Evolutionary conservation across 257 asterid species (phyloP), one percentile per base, ranked within the genome.

Genomic region (Scutellaria galericulata): DNA sequence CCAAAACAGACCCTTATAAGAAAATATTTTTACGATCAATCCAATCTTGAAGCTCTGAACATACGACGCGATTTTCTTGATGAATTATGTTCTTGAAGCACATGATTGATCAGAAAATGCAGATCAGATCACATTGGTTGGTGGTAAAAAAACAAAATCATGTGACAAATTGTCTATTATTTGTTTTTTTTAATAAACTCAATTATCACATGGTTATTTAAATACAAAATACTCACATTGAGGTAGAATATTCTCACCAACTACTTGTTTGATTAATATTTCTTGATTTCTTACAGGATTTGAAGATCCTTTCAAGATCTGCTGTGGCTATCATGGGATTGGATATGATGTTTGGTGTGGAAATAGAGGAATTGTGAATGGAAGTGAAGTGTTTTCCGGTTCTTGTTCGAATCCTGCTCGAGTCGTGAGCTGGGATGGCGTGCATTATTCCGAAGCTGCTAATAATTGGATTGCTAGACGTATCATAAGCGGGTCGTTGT

Each of bases 371-470:
- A 80, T 3, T 0, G 81, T 89, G 18, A 89, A 88, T 48, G 97
- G 89, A 0, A 86, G 31, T 7, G 75, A 85, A 71, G 88, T 90
- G 4, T 69, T 20, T 40, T 93, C 86, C 0, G 89, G 72, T 22
- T 81, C 98, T n/a, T 93, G 97, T 67, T 22, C 68, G 45, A 72
- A 82, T 31, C 90, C 95, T 46, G 71, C 86, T 0, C 66, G 44
- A 41, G 71, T 75, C 10, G 80, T 93, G 35, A 93, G 98, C 64
- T 93, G 98, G 98, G 98, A 90, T 47, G 93, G 97, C 1, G 89
- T 86, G 42, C 98, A 93, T 56, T 87, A 86, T 7, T 35, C 88
- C 1, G 95, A 93, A 44, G 92, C 94, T 37, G 93, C 96, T 2
- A 93, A 89, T 53, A 76, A 27, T 0, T 90, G 97, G 98, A 46